These are phyloP conservation scores for Nectriaceae sp. DNA, from an alignment of 2,329 filamentous ascomycete species.

Conservation along the genomic window DNA sequence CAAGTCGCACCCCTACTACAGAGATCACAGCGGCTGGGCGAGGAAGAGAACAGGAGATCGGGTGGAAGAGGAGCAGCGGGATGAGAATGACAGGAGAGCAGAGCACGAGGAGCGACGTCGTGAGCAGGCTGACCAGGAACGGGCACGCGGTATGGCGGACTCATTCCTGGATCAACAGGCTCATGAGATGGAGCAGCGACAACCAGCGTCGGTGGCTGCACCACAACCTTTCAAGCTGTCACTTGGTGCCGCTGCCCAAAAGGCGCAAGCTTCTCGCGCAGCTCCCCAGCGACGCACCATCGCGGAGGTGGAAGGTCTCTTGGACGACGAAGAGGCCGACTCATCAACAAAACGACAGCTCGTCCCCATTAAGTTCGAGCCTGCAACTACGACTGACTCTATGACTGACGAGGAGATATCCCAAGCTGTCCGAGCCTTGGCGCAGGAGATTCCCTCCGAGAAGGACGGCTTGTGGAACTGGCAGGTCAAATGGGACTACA, in stretches of 20 bases:
- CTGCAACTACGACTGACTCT: slow-evolving; percentile 58
- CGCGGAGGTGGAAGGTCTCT: slow-evolving; percentile 88
- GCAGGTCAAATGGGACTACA: slow-evolving; percentile 87
- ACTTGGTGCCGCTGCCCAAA: slow-evolving; percentile 84
- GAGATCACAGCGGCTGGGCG: slow-evolving; percentile 82
- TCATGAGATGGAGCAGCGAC: slow-evolving; percentile 66
- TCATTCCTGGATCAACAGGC: slow-evolving; percentile 87
- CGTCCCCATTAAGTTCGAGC: slow-evolving; percentile 81
- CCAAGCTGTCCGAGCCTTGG: slow-evolving; percentile 78
- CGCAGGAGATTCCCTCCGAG: slow-evolving; percentile 86
- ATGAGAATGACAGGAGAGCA: slow-evolving; percentile 78
- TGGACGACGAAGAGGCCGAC: slow-evolving; percentile 93
- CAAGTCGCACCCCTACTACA: slow-evolving; percentile 80
- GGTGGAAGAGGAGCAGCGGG: slow-evolving; percentile 71
- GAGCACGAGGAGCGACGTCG: slow-evolving; percentile 76
- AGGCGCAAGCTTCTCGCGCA: slow-evolving; percentile 56
- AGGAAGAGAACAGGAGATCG: slow-evolving; percentile 76
- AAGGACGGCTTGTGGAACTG: slow-evolving; percentile 89
- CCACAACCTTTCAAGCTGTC: slow-evolving; percentile 90
- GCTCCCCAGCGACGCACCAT: slow-evolving; percentile 73
- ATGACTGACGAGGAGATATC: slow-evolving; percentile 87
- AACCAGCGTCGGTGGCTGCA: slow-evolving; percentile 43
- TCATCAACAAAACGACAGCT: slow-evolving; percentile 71
- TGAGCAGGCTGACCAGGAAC: slow-evolving; percentile 71
- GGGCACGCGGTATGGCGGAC: slow-evolving; percentile 82